A percentile compares a stretch with the other conserved stretches of the same genome.
Evolutionary conservation across 1,284 basidiomycete genomes (phyloP).

Genomic region (Exobasidium rhododendri): DNA sequence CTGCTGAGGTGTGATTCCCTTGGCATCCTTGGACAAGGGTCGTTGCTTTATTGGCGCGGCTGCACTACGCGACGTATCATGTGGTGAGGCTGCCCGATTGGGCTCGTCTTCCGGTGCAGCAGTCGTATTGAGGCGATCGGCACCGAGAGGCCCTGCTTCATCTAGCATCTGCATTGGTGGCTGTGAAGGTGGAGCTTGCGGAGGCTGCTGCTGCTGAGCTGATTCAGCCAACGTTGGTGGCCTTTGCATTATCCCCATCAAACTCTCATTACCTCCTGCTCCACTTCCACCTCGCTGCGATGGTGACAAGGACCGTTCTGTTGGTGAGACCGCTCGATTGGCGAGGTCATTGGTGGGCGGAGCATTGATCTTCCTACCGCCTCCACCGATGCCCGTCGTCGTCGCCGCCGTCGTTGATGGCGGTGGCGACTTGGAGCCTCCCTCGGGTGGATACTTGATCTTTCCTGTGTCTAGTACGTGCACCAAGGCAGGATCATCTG

Average conservation of each 20-base stretch:
- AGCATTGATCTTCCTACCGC: not conserved
- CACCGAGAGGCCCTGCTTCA: not conserved
- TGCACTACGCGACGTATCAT: too few species aligned
- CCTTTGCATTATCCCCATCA: not conserved
- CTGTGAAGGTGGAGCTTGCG: not conserved
- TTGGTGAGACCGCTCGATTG: constrained; percentile 7
- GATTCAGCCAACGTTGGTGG: not conserved
- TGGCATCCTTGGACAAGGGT: not conserved
- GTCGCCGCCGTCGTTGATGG: not conserved
- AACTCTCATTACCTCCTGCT: not conserved
- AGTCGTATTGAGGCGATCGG: not conserved
- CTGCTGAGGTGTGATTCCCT: not conserved
- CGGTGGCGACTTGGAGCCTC: constrained; percentile 6
- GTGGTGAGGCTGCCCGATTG: not conserved
- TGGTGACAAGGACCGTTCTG: constrained; percentile 31
- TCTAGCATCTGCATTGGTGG: not conserved
- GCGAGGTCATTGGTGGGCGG: not conserved
- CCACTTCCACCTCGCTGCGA: constrained; percentile 16
- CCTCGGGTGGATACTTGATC: constrained; percentile 54
- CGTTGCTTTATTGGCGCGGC: too few species aligned
- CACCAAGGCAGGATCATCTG: constrained; percentile 77
- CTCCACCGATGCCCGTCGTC: not conserved
- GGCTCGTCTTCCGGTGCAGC: not conserved
- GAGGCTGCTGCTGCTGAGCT: not conserved
- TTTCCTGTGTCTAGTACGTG: constrained; percentile 63